A percentile compares a stretch with the other conserved stretches of the same genome.
These are phyloP conservation scores for Puccinia polysora DNA, from an alignment of 1,284 basidiomycete species.

Conservation along the genomic window DNA sequence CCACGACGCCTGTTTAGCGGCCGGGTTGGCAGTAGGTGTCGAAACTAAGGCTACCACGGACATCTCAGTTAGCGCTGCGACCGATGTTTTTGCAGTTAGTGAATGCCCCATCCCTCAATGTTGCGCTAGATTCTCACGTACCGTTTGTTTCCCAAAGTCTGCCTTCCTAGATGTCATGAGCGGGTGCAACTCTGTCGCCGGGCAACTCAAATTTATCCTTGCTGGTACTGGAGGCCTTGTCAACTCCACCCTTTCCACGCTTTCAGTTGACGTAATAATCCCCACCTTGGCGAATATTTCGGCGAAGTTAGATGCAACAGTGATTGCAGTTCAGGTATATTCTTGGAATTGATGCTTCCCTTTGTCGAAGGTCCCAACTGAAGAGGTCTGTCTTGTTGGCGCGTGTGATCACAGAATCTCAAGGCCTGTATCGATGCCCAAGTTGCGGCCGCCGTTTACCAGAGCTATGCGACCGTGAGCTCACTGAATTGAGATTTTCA, in stretches of 20 bases:
- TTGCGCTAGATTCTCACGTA: background rate
- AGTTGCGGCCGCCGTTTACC: background rate
- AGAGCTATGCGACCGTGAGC: conserved; percentile 2
- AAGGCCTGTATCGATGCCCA: background rate
- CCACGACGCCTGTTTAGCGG: background rate
- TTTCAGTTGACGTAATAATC: background rate
- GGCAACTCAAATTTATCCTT: background rate
- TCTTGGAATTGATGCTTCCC: background rate
- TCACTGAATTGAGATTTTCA: too few relatives aligned
- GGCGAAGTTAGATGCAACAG: background rate
- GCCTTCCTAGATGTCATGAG: background rate
- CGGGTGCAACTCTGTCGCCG: background rate
- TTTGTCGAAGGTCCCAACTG: background rate
- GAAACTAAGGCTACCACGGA: background rate
- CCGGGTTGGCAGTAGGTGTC: background rate
- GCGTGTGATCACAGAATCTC: background rate
- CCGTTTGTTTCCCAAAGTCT: background rate
- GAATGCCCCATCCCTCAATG: background rate
- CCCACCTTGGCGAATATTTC: background rate
- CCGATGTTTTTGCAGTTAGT: background rate
- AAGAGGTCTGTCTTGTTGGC: background rate
- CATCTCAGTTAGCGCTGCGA: background rate
- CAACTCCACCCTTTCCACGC: background rate
- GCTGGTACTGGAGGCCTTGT: background rate
- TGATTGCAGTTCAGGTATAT: background rate